Conservation (phyloP, 768 basidiomycete species). For the Termitomyces sp. region DNA sequence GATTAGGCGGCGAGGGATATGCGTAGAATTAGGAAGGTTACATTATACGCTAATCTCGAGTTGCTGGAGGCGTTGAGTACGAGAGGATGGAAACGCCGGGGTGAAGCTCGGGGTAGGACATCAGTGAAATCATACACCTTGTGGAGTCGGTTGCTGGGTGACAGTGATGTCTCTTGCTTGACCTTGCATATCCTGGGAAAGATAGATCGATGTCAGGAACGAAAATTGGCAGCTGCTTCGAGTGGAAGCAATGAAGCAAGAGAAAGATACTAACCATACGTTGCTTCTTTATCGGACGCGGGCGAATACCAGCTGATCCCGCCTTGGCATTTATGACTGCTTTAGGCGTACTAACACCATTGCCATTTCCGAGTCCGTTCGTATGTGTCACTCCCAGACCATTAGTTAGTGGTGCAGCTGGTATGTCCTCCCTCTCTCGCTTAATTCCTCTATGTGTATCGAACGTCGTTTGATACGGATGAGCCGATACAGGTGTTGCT, state of each 20-base stretch:
- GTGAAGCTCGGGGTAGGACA: neutral
- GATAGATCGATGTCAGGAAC: neutral
- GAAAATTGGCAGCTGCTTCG: neutral
- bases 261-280: conserved; percentile 52
- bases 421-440: conserved; percentile 36
- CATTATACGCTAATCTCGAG: neutral
- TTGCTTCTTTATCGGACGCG: conserved; percentile 74
- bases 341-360: conserved; percentile 23
- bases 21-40: neutral
- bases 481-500: conserved; percentile 29
- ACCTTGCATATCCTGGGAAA: conserved; percentile 58
- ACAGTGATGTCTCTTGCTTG: conserved; percentile 58
- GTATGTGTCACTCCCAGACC: conserved; percentile 20
- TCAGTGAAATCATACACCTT: conserved; percentile 45
- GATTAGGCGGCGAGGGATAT: conserved; percentile 2
- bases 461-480: conserved; percentile 6
- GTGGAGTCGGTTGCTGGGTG: conserved; percentile 71
- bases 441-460: conserved; percentile 35
- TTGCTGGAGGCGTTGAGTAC: neutral
- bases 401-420: conserved; percentile 18
- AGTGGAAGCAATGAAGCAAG: conserved; percentile 3
- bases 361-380: conserved; percentile 17
- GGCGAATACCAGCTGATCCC: conserved; percentile 53
- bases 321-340: conserved; percentile 51
- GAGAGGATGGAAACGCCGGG: neutral